phyloP scores from a whole-genome alignment of 805 yeast species.

The Zygosaccharomyces bisporus region DNA sequence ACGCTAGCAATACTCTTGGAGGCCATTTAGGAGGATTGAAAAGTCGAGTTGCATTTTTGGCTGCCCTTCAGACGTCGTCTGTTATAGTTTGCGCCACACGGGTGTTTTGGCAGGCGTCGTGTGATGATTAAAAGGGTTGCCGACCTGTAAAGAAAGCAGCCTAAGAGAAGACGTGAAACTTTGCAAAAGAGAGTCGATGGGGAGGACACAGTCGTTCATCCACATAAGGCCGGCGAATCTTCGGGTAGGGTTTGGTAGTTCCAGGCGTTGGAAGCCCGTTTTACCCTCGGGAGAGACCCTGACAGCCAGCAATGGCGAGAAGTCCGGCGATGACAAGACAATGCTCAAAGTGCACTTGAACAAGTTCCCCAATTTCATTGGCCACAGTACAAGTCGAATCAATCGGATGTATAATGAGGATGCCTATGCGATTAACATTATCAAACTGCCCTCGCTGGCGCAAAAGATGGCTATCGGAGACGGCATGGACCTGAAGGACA shows the following conservation, averaged over 20 bases:
- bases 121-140: conserved; percentile 1
- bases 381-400: conserved; percentile 74
- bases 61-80: background rate
- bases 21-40: background rate
- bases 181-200: conserved; percentile 15
- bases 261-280: conserved; percentile 8
- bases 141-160: background rate
- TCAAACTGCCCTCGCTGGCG: conserved; percentile 42
- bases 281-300: background rate
- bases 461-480: conserved; percentile 27
- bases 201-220: conserved; percentile 25
- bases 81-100: background rate
- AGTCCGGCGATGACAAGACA: conserved; percentile 4
- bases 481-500: conserved; percentile 10
- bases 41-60: background rate
- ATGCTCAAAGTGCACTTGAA: conserved; percentile 27
- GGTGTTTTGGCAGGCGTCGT: background rate
- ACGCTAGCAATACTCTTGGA: background rate
- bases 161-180: background rate
- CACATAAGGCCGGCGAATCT: conserved; percentile 24
- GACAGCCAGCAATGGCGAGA: background rate
- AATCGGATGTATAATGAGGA: conserved; percentile 82
- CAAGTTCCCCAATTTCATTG: conserved; percentile 45
- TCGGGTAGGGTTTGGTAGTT: conserved; percentile 9
- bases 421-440: conserved; percentile 60